Conservation (phyloP, 1,139 yeast species). For the Yamadazyma taylorii region DNA sequence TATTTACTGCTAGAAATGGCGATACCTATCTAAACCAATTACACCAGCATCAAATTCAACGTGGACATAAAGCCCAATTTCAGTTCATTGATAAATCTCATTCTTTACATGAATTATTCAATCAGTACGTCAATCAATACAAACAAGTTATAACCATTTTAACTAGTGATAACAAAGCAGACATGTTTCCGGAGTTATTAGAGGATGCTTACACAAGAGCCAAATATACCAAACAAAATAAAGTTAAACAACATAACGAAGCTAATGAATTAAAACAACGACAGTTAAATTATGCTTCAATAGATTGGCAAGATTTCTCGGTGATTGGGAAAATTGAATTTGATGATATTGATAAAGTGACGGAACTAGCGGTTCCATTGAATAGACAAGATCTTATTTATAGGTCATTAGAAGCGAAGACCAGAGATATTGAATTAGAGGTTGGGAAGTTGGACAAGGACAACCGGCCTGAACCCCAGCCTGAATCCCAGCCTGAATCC, state of each 20-base stretch:
- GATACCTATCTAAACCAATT: slow-evolving; percentile 40
- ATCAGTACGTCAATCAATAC: slow-evolving; percentile 58
- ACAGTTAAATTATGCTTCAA: slow-evolving; percentile 62
- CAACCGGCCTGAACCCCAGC: slow-evolving; percentile 6
- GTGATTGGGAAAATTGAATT: slow-evolving; percentile 71
- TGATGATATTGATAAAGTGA: slow-evolving; percentile 62
- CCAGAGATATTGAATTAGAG: slow-evolving; percentile 19
- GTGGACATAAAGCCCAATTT: slow-evolving; percentile 54
- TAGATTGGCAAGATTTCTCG: slow-evolving; percentile 86
- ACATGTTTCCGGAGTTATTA: slow-evolving; percentile 33
- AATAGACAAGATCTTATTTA: slow-evolving; percentile 59
- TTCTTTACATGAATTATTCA: slow-evolving; percentile 58
- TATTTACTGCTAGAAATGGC: slow-evolving; percentile 61
- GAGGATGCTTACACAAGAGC: slow-evolving; percentile 59
- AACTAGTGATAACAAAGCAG: slow-evolving; percentile 8
- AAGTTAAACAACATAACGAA: slow-evolving; percentile 22
- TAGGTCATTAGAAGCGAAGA: slow-evolving; percentile 52
- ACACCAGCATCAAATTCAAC: slow-evolving; percentile 35
- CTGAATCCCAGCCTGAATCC: slow-evolving; percentile 1
- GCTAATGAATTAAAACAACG: slow-evolving; percentile 38
- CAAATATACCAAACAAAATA: slow-evolving; percentile 44
- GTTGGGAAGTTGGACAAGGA: slow-evolving; percentile 7
- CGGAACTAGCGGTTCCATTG: slow-evolving; percentile 62
- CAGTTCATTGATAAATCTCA: slow-evolving; percentile 66
- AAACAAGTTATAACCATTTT: slow-evolving; percentile 29